Conservation (phyloP, 1,139 yeast species). For the Casaregolazyma suthepensis region DNA sequence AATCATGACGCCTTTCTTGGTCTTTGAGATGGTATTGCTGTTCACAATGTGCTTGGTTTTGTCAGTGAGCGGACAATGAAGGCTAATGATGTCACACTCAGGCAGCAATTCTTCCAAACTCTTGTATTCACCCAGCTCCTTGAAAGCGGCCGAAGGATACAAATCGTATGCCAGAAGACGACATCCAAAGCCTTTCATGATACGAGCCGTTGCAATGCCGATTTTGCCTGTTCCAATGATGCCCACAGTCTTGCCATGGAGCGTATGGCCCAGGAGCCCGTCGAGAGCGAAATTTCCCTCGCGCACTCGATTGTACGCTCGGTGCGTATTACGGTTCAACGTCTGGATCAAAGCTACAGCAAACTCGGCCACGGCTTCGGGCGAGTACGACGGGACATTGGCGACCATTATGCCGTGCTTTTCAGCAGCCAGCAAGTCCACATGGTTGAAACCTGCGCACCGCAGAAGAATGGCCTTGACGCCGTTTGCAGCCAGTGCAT, state of each 20-base stretch:
- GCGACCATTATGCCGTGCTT: conserved; percentile 21
- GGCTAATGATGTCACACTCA: conserved; percentile 49
- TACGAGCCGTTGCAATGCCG: conserved; percentile 58
- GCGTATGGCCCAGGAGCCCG: conserved; percentile 36
- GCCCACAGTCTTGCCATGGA: conserved; percentile 51
- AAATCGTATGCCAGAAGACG: conserved; percentile 45
- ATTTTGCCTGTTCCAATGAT: conserved; percentile 70
- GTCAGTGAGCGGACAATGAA: conserved; percentile 53
- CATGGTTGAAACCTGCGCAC: conserved; percentile 26
- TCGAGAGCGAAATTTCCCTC: conserved; percentile 24
- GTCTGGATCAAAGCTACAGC: conserved; percentile 24
- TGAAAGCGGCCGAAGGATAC: conserved; percentile 22
- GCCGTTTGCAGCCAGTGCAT: conserved; percentile 16
- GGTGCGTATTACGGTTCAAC: conserved; percentile 23
- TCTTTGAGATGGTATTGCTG: conserved; percentile 44
- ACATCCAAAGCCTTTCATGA: conserved; percentile 58
- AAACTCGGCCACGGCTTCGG: conserved; percentile 26
- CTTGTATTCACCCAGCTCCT: conserved; percentile 44
- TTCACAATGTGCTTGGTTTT: conserved; percentile 53
- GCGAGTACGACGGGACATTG: conserved; percentile 26
- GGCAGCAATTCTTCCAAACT: conserved; percentile 48
- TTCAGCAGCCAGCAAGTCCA: conserved; percentile 21
- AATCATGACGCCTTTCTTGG: conserved; percentile 59
- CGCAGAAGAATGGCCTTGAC: conserved; percentile 19
- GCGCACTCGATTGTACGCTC: conserved; percentile 23